Percentiles rank a stretch among this genome's conserved stretches.
These are phyloP conservation scores for Citrus hindsii DNA, from an alignment of 345 rosid species.

Conservation along the genomic window DNA sequence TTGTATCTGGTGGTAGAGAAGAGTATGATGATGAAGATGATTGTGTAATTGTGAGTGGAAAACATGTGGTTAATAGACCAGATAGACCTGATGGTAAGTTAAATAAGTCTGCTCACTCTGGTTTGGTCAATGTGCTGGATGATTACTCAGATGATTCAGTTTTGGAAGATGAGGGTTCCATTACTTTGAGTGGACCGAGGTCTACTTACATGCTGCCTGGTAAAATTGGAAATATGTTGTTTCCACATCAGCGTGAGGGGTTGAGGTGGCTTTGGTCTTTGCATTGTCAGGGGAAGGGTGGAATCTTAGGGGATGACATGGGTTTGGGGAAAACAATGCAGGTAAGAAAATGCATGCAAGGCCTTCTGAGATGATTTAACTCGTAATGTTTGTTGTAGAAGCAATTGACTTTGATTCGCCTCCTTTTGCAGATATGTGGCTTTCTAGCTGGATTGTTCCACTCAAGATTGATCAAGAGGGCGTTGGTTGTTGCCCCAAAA, in stretches of 20 bases:
- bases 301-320: slow-evolving; percentile 98
- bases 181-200: slow-evolving; percentile 47
- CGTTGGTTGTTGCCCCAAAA: slow-evolving; percentile 86
- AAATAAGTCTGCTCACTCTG: slow-evolving; percentile 25
- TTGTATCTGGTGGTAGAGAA: slow-evolving; percentile 28
- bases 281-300: slow-evolving; percentile 88
- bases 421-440: slow-evolving; percentile 69
- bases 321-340: slow-evolving; percentile 99
- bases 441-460: slow-evolving; percentile 88
- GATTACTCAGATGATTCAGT: slow-evolving; percentile 32
- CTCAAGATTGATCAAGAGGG: slow-evolving; percentile 77
- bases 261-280: slow-evolving; percentile 94
- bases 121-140: slow-evolving; percentile 25
- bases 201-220: slow-evolving; percentile 51
- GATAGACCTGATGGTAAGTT: slow-evolving; percentile 22
- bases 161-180: slow-evolving; percentile 41
- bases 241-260: slow-evolving; percentile 87
- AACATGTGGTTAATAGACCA: slow-evolving; percentile 23
- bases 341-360: slow-evolving; percentile 35
- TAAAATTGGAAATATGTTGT: slow-evolving; percentile 63
- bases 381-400: not conserved
- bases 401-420: slow-evolving; percentile 15
- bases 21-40: slow-evolving; percentile 42
- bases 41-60: slow-evolving; percentile 39
- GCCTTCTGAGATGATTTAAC: not conserved